These are phyloP conservation scores for Beauveria australis DNA, from an alignment of 2,329 filamentous ascomycete species.

Conservation along the genomic window DNA sequence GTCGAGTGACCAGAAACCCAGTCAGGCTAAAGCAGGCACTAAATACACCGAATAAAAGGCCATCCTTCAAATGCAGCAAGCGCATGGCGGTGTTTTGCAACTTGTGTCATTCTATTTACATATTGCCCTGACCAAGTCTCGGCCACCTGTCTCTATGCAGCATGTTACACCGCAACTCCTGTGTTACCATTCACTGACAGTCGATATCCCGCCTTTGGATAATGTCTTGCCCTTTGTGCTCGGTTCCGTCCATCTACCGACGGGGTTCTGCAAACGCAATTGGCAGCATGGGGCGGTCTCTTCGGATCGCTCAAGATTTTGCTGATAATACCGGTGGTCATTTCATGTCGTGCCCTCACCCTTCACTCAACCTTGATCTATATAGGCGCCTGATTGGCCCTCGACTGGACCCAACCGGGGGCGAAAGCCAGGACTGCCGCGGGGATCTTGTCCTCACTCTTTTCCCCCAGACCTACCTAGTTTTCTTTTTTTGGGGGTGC, in stretches of 20 bases:
- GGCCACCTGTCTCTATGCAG: not conserved
- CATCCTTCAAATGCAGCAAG: not conserved
- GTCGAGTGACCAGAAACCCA: too few relatives aligned
- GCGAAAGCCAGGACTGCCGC: not conserved
- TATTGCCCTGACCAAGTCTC: not conserved
- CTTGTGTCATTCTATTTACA: not conserved
- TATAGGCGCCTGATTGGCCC: not conserved
- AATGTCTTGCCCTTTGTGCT: not conserved
- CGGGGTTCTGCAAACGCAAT: too few relatives aligned
- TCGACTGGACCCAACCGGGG: not conserved
- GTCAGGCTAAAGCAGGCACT: too few relatives aligned
- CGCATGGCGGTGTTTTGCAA: not conserved
- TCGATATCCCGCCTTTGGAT: not conserved
- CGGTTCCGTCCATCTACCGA: not conserved
- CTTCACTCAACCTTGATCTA: not conserved
- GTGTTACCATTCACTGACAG: not conserved
- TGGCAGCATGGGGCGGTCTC: not conserved
- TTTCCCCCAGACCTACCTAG: too few relatives aligned
- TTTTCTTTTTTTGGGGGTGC: not conserved
- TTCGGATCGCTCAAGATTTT: not conserved
- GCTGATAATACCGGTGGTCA: not conserved
- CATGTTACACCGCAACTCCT: conserved; percentile 3
- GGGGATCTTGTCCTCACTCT: too few relatives aligned
- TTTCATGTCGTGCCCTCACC: not conserved
- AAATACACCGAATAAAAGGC: too few relatives aligned